Base-by-base conservation (phyloP, 345 rosid genomes). In the Eucalyptus polybractea region DNA sequence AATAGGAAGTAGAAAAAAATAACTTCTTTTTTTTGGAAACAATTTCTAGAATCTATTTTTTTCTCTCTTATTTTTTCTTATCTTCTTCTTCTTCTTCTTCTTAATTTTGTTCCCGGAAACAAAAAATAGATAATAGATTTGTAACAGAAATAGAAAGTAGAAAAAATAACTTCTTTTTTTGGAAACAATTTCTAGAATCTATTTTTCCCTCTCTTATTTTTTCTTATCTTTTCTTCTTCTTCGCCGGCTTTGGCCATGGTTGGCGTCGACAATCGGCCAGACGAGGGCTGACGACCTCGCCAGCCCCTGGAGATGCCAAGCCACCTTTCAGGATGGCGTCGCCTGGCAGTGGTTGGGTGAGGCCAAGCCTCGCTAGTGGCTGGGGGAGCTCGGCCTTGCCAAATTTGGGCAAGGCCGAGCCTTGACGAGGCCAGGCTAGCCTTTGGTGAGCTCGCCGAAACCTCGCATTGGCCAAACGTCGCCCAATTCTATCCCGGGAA, bases 241-340 rank as follows among this genome's bases (percentile, higher is more conserved):
- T 49, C 6, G 16, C 0, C 1, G 3, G 6, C 16, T 0, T 50
- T 50, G 19, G 53, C 53, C 19, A 50, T 50, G 19, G 19, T 50
- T 0, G 19, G 53, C 3, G 1, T 50, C 0, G 3, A 1, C 53
- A 3, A 15, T 0, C 1, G 0, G 7, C 53, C 0, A 13, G 3
- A 13, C 6, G 0, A 50, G 51, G 51, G 50, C 2, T 1, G 1
- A 50, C 2, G 1, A 50, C 15, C 50, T 50, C 7, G 1, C 3
- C 0, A 0, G 6, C 17, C 17, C 17, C 0, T 0, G 7, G 2
- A 50, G 51, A 50, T 0, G 0, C 0, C 17, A 0, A 50, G 51
- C 16, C 51, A 50, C 51, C 51, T 50, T 50, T 50, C 3, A 50
- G 17, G 51, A 14, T 0, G 0, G 17, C 3, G 1, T 50, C 0